Base-by-base conservation (phyloP, 2,329 filamentous ascomycete genomes). In the Penicillium hesseltinei region DNA sequence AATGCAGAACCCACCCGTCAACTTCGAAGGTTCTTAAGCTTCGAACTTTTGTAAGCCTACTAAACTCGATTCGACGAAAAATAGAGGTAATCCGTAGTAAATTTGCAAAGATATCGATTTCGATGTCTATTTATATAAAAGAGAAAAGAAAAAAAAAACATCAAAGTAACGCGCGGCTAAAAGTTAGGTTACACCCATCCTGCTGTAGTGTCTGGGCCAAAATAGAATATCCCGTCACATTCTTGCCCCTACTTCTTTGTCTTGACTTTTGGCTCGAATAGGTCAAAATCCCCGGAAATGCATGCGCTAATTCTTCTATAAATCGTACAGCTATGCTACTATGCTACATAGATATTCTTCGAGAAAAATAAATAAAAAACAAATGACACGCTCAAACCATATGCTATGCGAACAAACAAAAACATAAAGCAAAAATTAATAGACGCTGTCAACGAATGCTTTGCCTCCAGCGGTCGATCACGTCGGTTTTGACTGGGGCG, bases 391-490 rank as follows among this genome's bases (percentile, higher is more conserved):
- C 60, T 54, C 47, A 61, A 51, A 59, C 59, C 39, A 53, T 56
- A 53, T 58, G 60, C 60, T 64, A 61, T 62, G 58, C 62, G 46
- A 52, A 35, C 31, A 36, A 9, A 44, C 17, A 27, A 44, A 44
- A 46, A 57, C 27, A 51, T 56, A 31, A 33, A 35, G 23, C 11
- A 55, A 25, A 59, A 53, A 47, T 45, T 6, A 55, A 46, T 43
- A 19, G 17, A 40, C 23, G 42, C 29, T 36, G 33, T 52, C 65
- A 72, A 35, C 64, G 65, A 53, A 77, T 71, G 55, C 75, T 76
- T 61, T 81, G 77, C 66, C 84, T 79, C 84, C 84, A 87, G 35
- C 79, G 81, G 73, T 86, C 82, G 71, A 87, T 85, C 57, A 82
- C 74, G 57, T 81, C 82, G 53, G 82, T 75, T 66, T 84, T 82